Evolutionary conservation across 352 stramenopile genomes (phyloP), one percentile per base, ranked within the genome.

Genomic region (Pythium coloratum): DNA sequence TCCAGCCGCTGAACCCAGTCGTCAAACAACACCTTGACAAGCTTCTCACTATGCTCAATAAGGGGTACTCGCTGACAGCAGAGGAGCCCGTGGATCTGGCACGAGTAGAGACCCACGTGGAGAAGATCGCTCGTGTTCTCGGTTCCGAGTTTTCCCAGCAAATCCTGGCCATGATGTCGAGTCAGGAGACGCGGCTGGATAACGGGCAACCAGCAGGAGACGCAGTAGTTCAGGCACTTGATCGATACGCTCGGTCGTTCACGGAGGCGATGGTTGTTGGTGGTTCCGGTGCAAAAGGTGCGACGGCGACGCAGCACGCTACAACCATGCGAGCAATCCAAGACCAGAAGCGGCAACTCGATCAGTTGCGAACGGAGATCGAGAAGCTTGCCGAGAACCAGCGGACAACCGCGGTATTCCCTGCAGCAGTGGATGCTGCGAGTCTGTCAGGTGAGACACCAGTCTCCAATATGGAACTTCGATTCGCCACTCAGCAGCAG

Each of bases 1-100:
- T 49, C 2, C 71, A 75, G 54, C 74, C 69, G 5, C 51, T 85
- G 24, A 90, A 91, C 55, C 68, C 75, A 0, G 69, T 90, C 9
- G 82, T 88, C 16, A 82, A 80, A 50, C 76, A 82, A 14, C 85
- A 92, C 62, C 58, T 94, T 12, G 81, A 94, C 6, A 91, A 90
- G 28, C 68, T 94, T 9, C 69, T 89, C 26, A 47, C 70, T 1
- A 76, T 91, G 57, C 76, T 94, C 44, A 86, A 88, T 56, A 81
- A 92, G n/a, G 86, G 82, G 6, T 94, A 94, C 56, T 73, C 80
- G 8, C 62, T 64, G 3, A 86, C 81, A 16, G 79, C 82, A 0
- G 68, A 90, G 33, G 81, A 91, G 13, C 81, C 81, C 0, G 71
- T 90, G 1, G 86, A 94, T 42, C 55, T 89, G 4, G 59, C 72